These are phyloP conservation scores for Citrus hindsii DNA, from an alignment of 345 rosid genomes.

Conservation along the genomic window DNA sequence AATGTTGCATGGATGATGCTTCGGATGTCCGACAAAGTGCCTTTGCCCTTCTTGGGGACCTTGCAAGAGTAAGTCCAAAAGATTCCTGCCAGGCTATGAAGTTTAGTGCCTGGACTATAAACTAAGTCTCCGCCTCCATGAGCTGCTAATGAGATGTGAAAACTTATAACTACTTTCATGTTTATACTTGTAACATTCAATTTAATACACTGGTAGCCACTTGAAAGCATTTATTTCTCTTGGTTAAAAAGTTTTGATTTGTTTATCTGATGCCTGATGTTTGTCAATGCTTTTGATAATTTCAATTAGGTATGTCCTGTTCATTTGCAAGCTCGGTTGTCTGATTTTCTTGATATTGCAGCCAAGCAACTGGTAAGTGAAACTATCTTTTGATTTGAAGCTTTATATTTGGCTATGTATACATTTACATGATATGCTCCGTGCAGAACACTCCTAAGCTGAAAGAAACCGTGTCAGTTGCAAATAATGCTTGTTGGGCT, in stretches of 20 bases:
- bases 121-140: neutral
- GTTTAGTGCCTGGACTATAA: neutral
- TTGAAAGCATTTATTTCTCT: neutral
- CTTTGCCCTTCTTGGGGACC: constrained; percentile 86
- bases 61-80: constrained; percentile 55
- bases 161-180: neutral
- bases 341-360: constrained; percentile 63
- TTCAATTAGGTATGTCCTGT: constrained; percentile 55
- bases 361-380: constrained; percentile 79
- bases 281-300: neutral
- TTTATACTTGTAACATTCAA: neutral
- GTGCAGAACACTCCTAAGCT: constrained; percentile 62
- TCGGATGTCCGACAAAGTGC: constrained; percentile 85
- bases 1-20: constrained; percentile 84
- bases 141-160: constrained; percentile 2
- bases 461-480: constrained; percentile 78
- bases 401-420: constrained; percentile 7
- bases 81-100: neutral
- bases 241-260: neutral
- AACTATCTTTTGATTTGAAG: constrained; percentile 13
- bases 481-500: constrained; percentile 99
- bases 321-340: constrained; percentile 61
- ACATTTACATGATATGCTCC: constrained; percentile 14
- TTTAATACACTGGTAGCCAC: neutral
- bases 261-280: neutral